Conservation (phyloP, 495 filamentous ascomycete genomes). For the Aspergillus biplanus region DNA sequence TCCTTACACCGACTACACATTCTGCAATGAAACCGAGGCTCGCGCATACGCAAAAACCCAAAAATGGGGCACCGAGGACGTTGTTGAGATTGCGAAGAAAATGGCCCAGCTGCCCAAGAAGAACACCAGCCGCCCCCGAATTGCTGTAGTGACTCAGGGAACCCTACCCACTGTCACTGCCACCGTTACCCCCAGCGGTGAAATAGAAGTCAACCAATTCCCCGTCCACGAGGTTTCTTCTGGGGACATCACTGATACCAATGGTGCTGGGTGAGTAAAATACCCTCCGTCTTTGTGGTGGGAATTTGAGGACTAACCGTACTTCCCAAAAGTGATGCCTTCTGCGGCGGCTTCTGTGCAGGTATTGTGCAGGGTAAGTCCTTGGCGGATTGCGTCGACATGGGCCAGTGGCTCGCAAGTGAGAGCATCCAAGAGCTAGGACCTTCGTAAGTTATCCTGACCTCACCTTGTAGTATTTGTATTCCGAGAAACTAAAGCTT, state of each 20-base stretch:
- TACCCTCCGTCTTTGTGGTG: neutral
- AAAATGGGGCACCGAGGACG: slow-evolving; percentile 68
- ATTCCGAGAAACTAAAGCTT: neutral
- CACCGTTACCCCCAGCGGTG: slow-evolving; percentile 58
- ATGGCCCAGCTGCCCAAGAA: slow-evolving; percentile 88
- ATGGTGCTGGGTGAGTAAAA: slow-evolving; percentile 76
- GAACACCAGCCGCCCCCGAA: slow-evolving; percentile 76
- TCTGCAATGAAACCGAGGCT: slow-evolving; percentile 97
- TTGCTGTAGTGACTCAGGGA: slow-evolving; percentile 92
- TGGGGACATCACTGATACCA: slow-evolving; percentile 88
- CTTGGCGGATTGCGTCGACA: slow-evolving; percentile 74
- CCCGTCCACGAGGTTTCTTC: slow-evolving; percentile 75
- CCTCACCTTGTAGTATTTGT: neutral
- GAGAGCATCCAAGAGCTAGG: slow-evolving; percentile 92
- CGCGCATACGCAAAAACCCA: slow-evolving; percentile 82
- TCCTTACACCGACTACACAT: slow-evolving; percentile 93
- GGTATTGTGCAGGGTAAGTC: slow-evolving; percentile 83
- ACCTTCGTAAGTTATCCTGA: slow-evolving; percentile 73
- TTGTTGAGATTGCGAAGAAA: slow-evolving; percentile 84
- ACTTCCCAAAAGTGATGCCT: slow-evolving; percentile 72
- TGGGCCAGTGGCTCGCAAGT: slow-evolving; percentile 94
- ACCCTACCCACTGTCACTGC: slow-evolving; percentile 86
- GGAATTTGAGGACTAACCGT: slow-evolving; percentile 5
- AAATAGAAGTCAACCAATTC: slow-evolving; percentile 73
- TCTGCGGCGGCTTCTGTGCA: slow-evolving; percentile 90